Percentiles rank a stretch among this genome's conserved stretches.
Conservation (phyloP, 2,329 filamentous ascomycete genomes). For the Harringtonia lauricola region DNA sequence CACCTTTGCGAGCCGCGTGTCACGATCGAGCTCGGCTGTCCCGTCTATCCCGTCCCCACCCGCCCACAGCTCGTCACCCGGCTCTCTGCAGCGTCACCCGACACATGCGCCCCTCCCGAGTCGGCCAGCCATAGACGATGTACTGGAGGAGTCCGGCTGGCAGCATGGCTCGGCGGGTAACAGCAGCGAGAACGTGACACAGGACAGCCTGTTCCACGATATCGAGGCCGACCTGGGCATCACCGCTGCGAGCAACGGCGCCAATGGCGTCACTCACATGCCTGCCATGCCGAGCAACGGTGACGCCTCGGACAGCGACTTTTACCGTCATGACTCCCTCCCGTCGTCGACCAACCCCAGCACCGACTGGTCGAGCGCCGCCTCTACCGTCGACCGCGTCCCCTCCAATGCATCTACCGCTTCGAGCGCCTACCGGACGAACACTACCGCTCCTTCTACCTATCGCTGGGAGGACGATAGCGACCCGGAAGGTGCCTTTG, state of each 20-base stretch:
- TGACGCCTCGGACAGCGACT: conserved; percentile 1
- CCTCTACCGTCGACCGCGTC: conserved; percentile 25
- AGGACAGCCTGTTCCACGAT: conserved; percentile 45
- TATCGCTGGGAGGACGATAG: conserved; percentile 50
- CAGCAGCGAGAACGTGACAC: conserved; percentile 27
- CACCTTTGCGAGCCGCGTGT: conserved; percentile 30
- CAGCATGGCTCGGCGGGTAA: conserved; percentile 20
- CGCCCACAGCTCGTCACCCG: conserved; percentile 27
- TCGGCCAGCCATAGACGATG: conserved; percentile 31
- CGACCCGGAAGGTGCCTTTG: conserved; percentile 78
- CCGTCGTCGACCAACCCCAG: conserved; percentile 32
- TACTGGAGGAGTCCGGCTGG: conserved; percentile 31
- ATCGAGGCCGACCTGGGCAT: conserved; percentile 43
- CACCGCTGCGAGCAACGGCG: conserved; percentile 34
- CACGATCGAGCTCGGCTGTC: conserved; percentile 37
- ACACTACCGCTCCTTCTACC: conserved; percentile 16
- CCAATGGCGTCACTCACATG: conserved; percentile 30
- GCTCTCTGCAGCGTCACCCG: conserved; percentile 43
- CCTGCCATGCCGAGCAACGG: conserved; percentile 1
- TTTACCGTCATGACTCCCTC: conserved; percentile 28
- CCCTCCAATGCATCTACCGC: conserved; percentile 5
- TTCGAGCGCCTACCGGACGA: not conserved
- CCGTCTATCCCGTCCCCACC: conserved; percentile 36
- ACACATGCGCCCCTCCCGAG: conserved; percentile 50
- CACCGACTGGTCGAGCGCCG: conserved; percentile 24